These are phyloP conservation scores for Fusarium temperatum DNA, from an alignment of 2,329 filamentous ascomycete genomes.

Conservation along the genomic window DNA sequence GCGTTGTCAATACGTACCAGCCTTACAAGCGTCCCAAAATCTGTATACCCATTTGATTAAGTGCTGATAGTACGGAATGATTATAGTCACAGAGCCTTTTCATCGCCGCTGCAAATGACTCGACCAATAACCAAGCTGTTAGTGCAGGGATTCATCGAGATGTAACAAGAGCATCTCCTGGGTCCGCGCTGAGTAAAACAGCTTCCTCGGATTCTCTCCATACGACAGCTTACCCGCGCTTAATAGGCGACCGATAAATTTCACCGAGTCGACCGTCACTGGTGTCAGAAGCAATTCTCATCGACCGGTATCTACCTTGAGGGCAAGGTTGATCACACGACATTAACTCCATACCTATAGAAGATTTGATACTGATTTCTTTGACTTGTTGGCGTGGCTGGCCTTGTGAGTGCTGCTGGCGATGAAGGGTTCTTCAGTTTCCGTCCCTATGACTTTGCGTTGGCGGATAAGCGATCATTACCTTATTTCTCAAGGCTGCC, in stretches of 20 bases:
- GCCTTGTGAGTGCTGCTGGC: not conserved
- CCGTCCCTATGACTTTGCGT: no score
- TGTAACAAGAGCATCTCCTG: not conserved
- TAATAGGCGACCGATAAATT: not conserved
- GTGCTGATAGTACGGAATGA: not conserved
- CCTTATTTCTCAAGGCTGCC: not conserved
- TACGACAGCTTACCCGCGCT: rapidly evolving
- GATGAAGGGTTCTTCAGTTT: no score
- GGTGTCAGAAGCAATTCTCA: not conserved
- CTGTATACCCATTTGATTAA: not conserved
- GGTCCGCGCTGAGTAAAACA: not conserved
- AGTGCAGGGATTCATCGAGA: not conserved
- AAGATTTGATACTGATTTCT: not conserved
- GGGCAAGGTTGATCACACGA: not conserved
- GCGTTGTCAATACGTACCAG: rapidly evolving
- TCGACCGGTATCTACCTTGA: not conserved
- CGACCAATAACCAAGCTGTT: not conserved
- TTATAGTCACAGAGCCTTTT: not conserved
- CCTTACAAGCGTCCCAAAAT: rapidly evolving
- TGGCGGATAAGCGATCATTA: not conserved
- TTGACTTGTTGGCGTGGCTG: not conserved
- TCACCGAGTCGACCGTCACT: rapidly evolving
- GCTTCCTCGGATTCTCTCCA: not conserved
- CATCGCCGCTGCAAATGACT: not conserved
- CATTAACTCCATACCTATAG: not conserved